phyloP scores from a whole-genome alignment of 208 protist species.

The Trypanosoma theileri region DNA sequence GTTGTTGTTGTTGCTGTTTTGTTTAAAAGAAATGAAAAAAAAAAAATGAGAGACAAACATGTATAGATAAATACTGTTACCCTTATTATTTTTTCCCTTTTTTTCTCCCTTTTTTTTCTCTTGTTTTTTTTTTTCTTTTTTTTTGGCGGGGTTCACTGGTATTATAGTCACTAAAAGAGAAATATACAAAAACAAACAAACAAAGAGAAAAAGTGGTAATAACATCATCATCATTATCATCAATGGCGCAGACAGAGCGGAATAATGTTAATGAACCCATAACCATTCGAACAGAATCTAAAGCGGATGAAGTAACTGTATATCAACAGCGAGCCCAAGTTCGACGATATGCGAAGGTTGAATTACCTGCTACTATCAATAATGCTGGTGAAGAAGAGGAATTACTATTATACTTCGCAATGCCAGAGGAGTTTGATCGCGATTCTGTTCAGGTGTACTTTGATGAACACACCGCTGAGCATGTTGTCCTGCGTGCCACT shows the following conservation, averaged over 20 bases:
- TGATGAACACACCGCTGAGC: conserved; percentile 22
- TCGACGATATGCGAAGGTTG: conserved; percentile 17
- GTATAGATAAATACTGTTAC: no score
- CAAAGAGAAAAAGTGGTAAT: not conserved
- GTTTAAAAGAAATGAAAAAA: no score
- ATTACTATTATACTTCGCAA: conserved; percentile 23
- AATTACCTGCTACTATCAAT: conserved; percentile 3
- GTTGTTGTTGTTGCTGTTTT: no score
- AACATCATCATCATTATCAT: no score
- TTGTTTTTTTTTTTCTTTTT: no score
- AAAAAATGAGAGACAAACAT: no score
- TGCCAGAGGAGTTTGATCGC: conserved; percentile 26
- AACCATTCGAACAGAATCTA: conserved; percentile 20
- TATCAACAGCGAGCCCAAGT: conserved; percentile 21
- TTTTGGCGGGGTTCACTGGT: no score
- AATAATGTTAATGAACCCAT: not conserved
- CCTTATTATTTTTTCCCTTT: no score
- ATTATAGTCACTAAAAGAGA: no score
- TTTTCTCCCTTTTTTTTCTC: no score
- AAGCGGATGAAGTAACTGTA: conserved; percentile 19
- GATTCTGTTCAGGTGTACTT: conserved; percentile 40
- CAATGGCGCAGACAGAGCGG: no score
- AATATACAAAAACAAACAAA: conserved; percentile 2
- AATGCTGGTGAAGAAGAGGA: conserved; percentile 5
- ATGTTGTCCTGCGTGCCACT: conserved; percentile 27